phyloP scores from a whole-genome alignment of 1,284 basidiomycete species.

The Microbotryomycetes sp. region DNA sequence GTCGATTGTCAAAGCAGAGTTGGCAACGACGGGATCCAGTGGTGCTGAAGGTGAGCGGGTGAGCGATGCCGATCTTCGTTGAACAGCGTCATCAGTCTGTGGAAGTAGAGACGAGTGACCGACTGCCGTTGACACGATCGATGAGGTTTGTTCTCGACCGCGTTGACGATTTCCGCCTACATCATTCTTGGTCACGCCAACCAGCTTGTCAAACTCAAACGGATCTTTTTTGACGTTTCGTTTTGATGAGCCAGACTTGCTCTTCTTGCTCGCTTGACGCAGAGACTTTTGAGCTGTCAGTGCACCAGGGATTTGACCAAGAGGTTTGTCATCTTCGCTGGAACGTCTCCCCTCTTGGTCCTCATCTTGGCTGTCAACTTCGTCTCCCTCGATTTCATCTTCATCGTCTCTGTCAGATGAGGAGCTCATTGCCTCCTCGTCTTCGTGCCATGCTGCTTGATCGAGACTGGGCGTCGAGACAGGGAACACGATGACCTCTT shows the following conservation, averaged over 20 bases:
- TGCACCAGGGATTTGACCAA: constrained; percentile 67
- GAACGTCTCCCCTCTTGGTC: neutral
- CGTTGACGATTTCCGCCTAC: neutral
- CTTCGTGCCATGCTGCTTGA: neutral
- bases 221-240: constrained; percentile 52
- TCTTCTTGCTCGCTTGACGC: constrained; percentile 43
- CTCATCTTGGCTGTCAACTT: neutral
- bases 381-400: constrained; percentile 1
- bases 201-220: constrained; percentile 50
- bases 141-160: neutral
- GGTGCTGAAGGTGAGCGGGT: constrained; percentile 20
- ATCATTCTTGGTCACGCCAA: neutral
- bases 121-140: constrained; percentile 1
- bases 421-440: neutral
- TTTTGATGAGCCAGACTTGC: too few species aligned
- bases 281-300: constrained; percentile 69
- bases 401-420: neutral
- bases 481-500: neutral
- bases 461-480: neutral
- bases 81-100: constrained; percentile 26
- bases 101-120: constrained; percentile 29
- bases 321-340: constrained; percentile 59
- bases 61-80: constrained; percentile 11
- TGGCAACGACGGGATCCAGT: constrained; percentile 25
- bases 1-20: constrained; percentile 24